Evolutionary conservation across 257 asterid genomes (phyloP), one percentile per base, ranked within the genome.

Genomic region (Anisodus tanguticus): DNA sequence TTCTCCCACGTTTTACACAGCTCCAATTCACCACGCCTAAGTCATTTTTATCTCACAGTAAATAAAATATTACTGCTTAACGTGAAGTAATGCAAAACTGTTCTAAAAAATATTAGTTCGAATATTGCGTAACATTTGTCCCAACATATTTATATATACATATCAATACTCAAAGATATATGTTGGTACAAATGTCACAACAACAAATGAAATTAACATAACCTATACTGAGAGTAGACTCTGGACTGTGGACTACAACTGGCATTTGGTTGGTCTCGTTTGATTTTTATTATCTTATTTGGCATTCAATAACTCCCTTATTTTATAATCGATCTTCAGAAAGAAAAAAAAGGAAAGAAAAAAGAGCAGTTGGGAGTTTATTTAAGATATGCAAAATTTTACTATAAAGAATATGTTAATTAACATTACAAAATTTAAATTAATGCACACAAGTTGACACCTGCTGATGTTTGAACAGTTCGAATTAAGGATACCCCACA

Each of bases 221-320:
- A 76, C 64, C 81, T 76, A 26, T 76, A 51, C 15, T 13, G 64
- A 47, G 51, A 26, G 81, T 76, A 76, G 81, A 76, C 81, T 76
- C 81, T 22, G 11, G 26, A 31, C 64, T 13, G 81, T 76, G 64
- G 81, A 76, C 64, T 76, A 31, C 81, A 76, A 51, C 63, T 76
- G 13, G 26, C 43, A 26, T 12, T 74, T 59, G 64, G 55, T 49
- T 8, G 26, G 26, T 41, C 45, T 41, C 4, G 4, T 41, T 41
- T 68, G 51, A 37, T 37, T 70, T 70, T 43, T 69, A 39, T 22
- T 8, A 17, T 41, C 17, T 70, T 37, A 47, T 47, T 72, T 72
- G n/a, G 19, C 80, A 72, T 6, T 72, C 57, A 70, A 19, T 39
- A 43, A 8, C 8, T 39, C 16, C 7, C 79, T 70, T 31, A 31